Evolutionary conservation across 2,329 filamentous ascomycete species (phyloP).

Genomic region (Fusarium foetens): DNA sequence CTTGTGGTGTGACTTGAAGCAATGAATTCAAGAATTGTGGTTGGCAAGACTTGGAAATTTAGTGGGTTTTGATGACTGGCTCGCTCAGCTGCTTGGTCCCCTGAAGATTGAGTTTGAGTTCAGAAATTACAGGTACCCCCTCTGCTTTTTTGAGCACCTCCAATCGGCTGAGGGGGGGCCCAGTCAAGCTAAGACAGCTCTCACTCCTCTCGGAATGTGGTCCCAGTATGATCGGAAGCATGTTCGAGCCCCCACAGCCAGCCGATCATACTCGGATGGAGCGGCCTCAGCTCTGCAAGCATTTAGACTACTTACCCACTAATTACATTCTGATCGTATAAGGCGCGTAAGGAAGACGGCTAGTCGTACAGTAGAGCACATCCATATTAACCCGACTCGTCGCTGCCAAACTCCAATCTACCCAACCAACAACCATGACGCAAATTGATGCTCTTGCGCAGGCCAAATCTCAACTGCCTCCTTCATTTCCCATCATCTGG

Average conservation of each 20-base stretch:
- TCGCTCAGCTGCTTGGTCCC: neutral
- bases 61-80: neutral
- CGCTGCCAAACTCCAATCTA: neutral
- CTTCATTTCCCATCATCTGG: neutral
- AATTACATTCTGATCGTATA: neutral
- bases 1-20: neutral
- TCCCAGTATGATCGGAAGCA: neutral
- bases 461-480: neutral
- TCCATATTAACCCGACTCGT: rapidly evolving
- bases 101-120: no score
- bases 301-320: neutral
- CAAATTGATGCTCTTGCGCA: neutral
- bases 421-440: neutral
- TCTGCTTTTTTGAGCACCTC: rapidly evolving
- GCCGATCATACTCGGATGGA: neutral
- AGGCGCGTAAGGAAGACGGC: neutral
- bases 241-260: neutral
- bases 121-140: neutral
- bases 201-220: neutral
- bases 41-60: neutral
- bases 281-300: neutral
- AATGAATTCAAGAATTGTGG: no score
- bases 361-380: rapidly evolving
- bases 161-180: neutral
- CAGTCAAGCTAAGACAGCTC: neutral